Conservation (phyloP, 345 rosid species). For the Salix dunnii region DNA sequence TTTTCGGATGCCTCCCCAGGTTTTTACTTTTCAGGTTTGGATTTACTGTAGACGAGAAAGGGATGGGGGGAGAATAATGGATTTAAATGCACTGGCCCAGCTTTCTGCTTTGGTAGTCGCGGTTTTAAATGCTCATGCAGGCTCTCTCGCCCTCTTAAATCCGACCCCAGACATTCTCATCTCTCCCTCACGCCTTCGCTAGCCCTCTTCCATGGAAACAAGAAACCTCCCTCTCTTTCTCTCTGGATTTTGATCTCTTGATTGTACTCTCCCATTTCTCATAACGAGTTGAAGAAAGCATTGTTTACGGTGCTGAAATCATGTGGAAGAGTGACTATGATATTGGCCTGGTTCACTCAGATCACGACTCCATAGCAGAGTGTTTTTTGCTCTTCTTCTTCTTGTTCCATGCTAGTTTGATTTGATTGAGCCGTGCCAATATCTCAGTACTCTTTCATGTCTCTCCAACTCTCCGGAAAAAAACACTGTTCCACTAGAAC, state of each 20-base stretch:
- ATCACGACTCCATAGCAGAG: conserved; percentile 11
- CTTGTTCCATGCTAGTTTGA: background rate
- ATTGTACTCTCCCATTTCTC: background rate
- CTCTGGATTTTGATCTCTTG: background rate
- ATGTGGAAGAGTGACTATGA: conserved; percentile 50
- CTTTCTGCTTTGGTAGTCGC: conserved; percentile 75
- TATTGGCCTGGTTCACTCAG: conserved; percentile 99
- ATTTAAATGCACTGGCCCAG: conserved; percentile 63
- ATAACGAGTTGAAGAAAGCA: background rate
- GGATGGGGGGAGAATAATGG: conserved; percentile 22
- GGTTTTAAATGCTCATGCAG: conserved; percentile 65
- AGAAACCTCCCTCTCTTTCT: background rate
- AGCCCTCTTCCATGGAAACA: background rate
- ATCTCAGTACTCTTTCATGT: conserved; percentile 69
- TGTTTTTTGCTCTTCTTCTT: too few relatives aligned
- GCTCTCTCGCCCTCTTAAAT: conserved; percentile 41
- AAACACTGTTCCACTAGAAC: too few relatives aligned
- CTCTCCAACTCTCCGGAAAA: background rate
- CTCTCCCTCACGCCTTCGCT: conserved; percentile 32
- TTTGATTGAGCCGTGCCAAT: conserved; percentile 99
- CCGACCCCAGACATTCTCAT: conserved; percentile 49
- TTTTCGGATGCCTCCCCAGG: too few relatives aligned
- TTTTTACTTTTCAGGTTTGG: too few relatives aligned
- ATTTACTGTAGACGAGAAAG: conserved; percentile 9
- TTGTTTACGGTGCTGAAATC: background rate